phyloP scores from a whole-genome alignment of 2,329 filamentous ascomycete species.

The Nemania abortiva region DNA sequence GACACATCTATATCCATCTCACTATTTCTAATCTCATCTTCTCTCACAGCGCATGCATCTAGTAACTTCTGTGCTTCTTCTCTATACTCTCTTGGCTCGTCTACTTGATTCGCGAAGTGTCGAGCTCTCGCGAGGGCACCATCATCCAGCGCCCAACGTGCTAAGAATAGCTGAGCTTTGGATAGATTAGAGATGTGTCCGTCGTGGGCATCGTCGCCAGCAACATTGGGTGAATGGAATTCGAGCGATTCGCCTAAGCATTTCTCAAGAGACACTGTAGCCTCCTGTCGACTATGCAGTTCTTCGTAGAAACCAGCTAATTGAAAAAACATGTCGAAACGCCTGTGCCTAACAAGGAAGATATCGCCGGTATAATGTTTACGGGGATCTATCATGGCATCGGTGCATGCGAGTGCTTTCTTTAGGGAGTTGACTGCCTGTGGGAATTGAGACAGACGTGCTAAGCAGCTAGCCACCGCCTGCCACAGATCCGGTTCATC shows the following conservation, averaged over 20 bases:
- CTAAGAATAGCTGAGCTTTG: conserved; percentile 8
- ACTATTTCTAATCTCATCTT: neutral
- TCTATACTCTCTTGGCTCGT: neutral
- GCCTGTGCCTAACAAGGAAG: neutral
- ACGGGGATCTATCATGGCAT: no score
- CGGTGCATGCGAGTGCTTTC: conserved; percentile 5
- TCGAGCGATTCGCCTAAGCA: conserved; percentile 17
- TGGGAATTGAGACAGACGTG: neutral
- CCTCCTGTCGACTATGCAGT: neutral
- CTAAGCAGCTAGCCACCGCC: conserved; percentile 11
- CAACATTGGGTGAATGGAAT: neutral
- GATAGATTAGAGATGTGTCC: neutral
- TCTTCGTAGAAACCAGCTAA: conserved; percentile 12
- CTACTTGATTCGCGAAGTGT: conserved; percentile 4
- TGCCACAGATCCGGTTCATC: conserved; percentile 5
- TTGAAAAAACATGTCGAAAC: conserved; percentile 13
- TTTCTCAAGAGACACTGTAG: conserved; percentile 6
- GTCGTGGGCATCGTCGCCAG: neutral
- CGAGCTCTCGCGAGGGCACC: conserved; percentile 5
- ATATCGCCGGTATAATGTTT: neutral
- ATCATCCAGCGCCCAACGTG: conserved; percentile 9
- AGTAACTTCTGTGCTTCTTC: conserved; percentile 4
- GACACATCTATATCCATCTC: neutral
- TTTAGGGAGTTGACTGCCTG: conserved; percentile 3
- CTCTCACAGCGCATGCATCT: neutral